phyloP scores from a whole-genome alignment of 306 rosid genomes.

The Prunus kanzakura region DNA sequence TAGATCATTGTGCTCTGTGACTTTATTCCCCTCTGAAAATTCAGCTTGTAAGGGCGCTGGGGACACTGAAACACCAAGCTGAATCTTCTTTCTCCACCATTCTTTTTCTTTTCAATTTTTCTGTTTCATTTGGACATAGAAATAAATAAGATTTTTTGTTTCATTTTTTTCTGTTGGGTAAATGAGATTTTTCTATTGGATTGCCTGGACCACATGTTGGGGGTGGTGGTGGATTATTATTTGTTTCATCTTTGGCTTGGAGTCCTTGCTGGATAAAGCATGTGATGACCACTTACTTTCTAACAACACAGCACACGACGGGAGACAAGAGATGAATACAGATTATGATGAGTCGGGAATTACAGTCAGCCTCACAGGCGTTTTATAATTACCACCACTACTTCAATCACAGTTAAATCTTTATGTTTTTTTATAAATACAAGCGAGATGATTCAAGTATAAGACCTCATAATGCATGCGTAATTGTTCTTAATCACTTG shows the following conservation, averaged over 20 bases:
- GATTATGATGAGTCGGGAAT: not conserved
- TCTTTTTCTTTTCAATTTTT: not conserved
- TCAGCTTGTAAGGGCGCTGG: no score
- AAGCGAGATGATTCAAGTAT: no score
- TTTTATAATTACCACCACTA: not conserved
- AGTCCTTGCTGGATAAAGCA: slow-evolving; percentile 29
- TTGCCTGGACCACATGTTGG: slow-evolving; percentile 11
- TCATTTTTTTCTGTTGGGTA: not conserved
- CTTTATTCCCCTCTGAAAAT: not conserved
- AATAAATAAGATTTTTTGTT: not conserved
- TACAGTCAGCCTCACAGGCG: slow-evolving; percentile 25
- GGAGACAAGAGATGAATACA: not conserved
- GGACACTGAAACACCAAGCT: not conserved
- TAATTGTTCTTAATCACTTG: no score
- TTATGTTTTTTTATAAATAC: no score
- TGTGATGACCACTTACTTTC: slow-evolving; percentile 40
- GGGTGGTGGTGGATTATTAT: not conserved
- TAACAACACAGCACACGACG: slow-evolving; percentile 40
- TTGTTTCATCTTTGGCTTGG: slow-evolving; percentile 10
- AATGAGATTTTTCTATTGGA: not conserved
- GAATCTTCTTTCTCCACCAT: slow-evolving; percentile 16
- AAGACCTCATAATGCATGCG: no score
- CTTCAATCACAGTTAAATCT: not conserved
- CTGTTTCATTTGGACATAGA: not conserved
- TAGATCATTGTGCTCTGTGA: not conserved